These are phyloP conservation scores for Citrus inodora DNA, from an alignment of 345 rosid species.

Conservation along the genomic window DNA sequence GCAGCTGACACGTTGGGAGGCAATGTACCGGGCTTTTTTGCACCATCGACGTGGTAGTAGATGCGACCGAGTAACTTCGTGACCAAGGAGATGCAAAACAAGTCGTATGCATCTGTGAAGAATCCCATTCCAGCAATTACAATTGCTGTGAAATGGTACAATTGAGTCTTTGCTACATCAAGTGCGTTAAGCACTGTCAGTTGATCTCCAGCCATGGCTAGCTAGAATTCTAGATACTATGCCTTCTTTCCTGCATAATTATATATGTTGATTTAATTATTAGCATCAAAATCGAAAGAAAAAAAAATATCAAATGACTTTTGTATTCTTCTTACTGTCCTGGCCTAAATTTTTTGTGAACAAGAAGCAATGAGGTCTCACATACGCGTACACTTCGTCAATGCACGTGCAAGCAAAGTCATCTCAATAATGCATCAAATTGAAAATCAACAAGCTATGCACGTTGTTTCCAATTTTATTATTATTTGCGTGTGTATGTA, in stretches of 20 bases:
- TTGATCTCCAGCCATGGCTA: conserved; percentile 42
- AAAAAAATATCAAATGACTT: not conserved
- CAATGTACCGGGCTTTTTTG: conserved; percentile 47
- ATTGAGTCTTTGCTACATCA: conserved; percentile 55
- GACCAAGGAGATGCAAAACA: conserved; percentile 69
- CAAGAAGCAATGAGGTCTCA: not conserved
- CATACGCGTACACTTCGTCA: not conserved
- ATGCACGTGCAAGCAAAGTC: not conserved
- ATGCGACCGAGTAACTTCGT: conserved; percentile 74
- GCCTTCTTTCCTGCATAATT: not conserved
- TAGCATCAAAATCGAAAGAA: not conserved
- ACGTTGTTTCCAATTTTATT: not conserved
- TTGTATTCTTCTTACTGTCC: not conserved
- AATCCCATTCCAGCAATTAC: conserved; percentile 84
- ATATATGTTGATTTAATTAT: not conserved
- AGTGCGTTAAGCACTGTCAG: conserved; percentile 52
- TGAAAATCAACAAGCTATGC: not conserved
- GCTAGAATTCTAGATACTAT: not conserved
- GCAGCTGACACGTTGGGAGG: conserved; percentile 59
- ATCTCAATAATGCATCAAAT: not conserved
- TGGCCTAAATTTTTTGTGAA: not conserved
- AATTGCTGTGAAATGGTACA: conserved; percentile 58
- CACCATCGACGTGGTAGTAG: conserved; percentile 49
- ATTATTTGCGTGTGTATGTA: not conserved
- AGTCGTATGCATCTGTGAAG: conserved; percentile 80